Base-by-base conservation (phyloP, 495 filamentous ascomycete species). In the Patellaria atrata region DNA sequence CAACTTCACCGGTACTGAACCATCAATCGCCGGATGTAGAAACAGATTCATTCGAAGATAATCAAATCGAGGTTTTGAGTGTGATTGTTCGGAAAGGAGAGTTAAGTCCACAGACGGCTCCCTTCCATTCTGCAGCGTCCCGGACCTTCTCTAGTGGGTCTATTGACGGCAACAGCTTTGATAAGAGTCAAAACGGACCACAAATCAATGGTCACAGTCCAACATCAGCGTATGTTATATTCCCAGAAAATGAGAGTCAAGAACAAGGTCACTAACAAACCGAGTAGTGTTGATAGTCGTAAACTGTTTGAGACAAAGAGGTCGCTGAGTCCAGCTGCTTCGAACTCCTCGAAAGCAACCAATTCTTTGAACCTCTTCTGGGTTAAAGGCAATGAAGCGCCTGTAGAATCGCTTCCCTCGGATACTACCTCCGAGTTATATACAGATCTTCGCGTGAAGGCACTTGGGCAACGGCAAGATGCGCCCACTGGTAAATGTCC, bases 341-440 rank as follows among this genome's bases (percentile, higher is more conserved):
- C 38, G 9, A 12, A 10, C 26, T 14, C 16, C 12, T n/a, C 29
- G 19, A 22, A 25, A n/a, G 20, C 27, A 12, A 22, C 22, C 19
- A 41, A 21, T 34, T 30, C 48, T 30, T 41, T 45, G 13, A 34
- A 37, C 27, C 40, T 56, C 30, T 63, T 60, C 40, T 65, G 62
- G 65, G 57, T 67, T 38, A 69, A 70, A 48, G 56, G 64, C 38
- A 46, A 57, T 17, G 54, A 61, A 17, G 38, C 38, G 16, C 46
- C 58, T 13, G 52, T 57, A n/a, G 51, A 63, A 23, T 46, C 41
- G 23, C 43, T 61, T 17, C 64, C 58, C 12, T 40, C 46, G n/a
- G 55, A 64, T 43, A 57, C 61, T 35, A 54, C 59, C 13, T 59
- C 66, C 31, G 68, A 72, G 48, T 58, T 60, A 5, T 79, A 79